Base-by-base conservation (phyloP, 352 stramenopile genomes). In the Pythium phragmitis region DNA sequence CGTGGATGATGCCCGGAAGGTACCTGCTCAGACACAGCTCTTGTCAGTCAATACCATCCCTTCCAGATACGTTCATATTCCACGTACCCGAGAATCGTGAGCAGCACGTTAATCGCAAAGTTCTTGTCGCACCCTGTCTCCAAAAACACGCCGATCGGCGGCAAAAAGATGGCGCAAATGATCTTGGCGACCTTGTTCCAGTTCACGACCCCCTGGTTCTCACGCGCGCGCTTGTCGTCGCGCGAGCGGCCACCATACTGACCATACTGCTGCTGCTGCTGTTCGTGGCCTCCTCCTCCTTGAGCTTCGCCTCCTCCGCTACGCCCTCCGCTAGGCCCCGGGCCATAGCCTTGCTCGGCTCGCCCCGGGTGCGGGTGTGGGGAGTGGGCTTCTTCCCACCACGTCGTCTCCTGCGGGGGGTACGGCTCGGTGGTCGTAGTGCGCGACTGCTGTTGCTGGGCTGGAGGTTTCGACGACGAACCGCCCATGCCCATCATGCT, bases 1-100 rank as follows among this genome's bases (percentile, higher is more conserved):
- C 75, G 54, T 88, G 76, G 59, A 88, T 74, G 48, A 85, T 82
- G 36, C 75, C 76, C 11, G 77, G 79, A 14, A 88, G 55, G 70
- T 86, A 88, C 7, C 79, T 87, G 46, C 46, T 19, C 23, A 39
- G 43, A 60, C 16, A 47, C 21, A 17, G n/a, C 45, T 16, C 14
- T 1, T 9, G 33, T 5, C 17, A 39, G 30, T 21, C 28, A 33
- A 39, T 19, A 66, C 21, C 26, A n/a, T 33, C 26, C 26, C 26
- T 30, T 61, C 41, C 45, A 57, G 30, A 13, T 17, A 26, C 17
- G n/a, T 12, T 6, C 23, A 30, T 5, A 43, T 13, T 37, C 21
- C 4, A 36, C 68, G 11, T 52, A 75, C 68, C 68, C 68, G 14
- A 75, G 49, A 19, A 75, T 45, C 30, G 68, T 75, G 33, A 75